phyloP scores from a whole-genome alignment of 2,329 filamentous ascomycete genomes.

The Huntiella abstrusa region DNA sequence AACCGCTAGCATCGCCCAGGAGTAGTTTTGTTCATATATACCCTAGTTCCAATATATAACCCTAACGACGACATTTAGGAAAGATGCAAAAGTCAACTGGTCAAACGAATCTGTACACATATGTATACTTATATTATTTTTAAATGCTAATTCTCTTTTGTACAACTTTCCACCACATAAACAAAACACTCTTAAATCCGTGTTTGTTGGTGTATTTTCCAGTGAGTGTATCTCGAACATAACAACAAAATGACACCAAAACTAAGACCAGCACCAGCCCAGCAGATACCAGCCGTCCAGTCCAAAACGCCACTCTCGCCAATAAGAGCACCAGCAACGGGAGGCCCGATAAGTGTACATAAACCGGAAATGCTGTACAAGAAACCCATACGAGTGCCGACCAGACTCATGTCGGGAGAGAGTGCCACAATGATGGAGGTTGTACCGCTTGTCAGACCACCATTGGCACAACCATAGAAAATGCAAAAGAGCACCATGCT shows the following conservation, averaged over 20 bases:
- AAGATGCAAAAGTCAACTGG: no score
- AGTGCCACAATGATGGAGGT: conserved; percentile 24
- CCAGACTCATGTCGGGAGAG: conserved; percentile 20
- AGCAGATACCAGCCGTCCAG: conserved; percentile 19
- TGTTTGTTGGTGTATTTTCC: neutral
- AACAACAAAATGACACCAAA: conserved; percentile 15
- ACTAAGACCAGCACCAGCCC: conserved; percentile 16
- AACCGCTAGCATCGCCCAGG: no score
- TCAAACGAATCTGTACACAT: no score
- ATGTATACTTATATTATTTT: no score
- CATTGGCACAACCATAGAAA: conserved; percentile 28
- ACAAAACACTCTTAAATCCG: no score
- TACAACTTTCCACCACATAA: no score
- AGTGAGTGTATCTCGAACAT: conserved; percentile 13
- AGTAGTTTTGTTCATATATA: no score
- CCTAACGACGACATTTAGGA: no score
- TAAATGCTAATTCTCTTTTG: no score
- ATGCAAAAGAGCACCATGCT: conserved; percentile 25
- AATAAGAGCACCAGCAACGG: conserved; percentile 23
- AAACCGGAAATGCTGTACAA: conserved; percentile 25
- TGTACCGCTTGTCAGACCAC: conserved; percentile 24
- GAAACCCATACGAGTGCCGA: conserved; percentile 26
- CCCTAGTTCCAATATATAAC: no score
- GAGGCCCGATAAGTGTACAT: conserved; percentile 25
- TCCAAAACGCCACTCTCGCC: conserved; percentile 15